Base-by-base conservation (phyloP, 768 basidiomycete genomes). In the Pulveroboletus sp. region DNA sequence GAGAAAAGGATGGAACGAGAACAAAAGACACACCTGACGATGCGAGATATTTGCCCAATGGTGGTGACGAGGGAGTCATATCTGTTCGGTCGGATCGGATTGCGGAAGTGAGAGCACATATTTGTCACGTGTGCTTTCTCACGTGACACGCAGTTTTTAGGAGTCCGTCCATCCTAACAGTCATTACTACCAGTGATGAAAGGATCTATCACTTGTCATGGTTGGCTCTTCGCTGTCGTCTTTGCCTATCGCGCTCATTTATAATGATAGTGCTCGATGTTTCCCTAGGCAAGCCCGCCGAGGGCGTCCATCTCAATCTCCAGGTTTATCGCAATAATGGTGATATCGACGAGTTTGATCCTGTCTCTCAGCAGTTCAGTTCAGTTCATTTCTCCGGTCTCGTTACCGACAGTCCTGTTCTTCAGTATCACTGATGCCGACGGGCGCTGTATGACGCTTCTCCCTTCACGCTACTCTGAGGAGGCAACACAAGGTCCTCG, bases 171-270 rank as follows among this genome's bases (percentile, higher is more conserved):
- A 21, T 21, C 21, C 21, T 21, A 32, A 8, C 7, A 31, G 30
- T 21, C 21, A 21, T 21, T 4, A 21, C 21, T 4, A 21, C 21
- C 30, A 31, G 9, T 31, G 30, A 69, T 75, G 38, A 84, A 79
- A 61, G 91, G 93, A 5, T 89, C 90, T 2, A 89, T 96, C 54
- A 96, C 93, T 33, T 95, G 93, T 66, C 93, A 96, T 53, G 85
- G 93, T 90, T 57, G 49, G 75, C 46, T 28, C 50, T 2, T 41
- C 40, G 35, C n/a, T 7, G n/a, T n/a, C 35, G 5, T 30, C 50
- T 10, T 38, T 33, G 2, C 27, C 39, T 33, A 10, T 15, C 27
- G 9, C 41, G 31, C 21, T 52, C 45, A 40, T 45, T 27, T 40
- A 55, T 36, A 36, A 33, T 5, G 2, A 47, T 28, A 94, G 93